Conservation (phyloP, 1,139 yeast species). For the Chernovozyma aurita region DNA sequence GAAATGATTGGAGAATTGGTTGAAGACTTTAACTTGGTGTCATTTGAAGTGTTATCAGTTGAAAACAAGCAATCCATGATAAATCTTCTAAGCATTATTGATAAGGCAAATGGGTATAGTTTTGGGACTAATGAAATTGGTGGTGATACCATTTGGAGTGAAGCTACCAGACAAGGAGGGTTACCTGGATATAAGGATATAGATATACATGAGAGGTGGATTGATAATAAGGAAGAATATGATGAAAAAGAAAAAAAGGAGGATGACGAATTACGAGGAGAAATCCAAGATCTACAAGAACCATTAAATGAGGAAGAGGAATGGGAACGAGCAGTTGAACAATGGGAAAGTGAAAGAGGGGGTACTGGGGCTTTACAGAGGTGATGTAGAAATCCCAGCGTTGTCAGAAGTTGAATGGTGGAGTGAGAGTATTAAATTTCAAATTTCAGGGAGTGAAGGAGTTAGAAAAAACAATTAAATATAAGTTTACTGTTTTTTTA, state of each 20-base stretch:
- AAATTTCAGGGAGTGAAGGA: no score
- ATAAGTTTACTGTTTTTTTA: no score
- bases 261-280: conserved; percentile 24
- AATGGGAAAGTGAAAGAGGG: conserved; percentile 48
- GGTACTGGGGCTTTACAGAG: conserved; percentile 9
- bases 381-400: no score
- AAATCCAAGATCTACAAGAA: conserved; percentile 23
- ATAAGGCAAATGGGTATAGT: conserved; percentile 88
- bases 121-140: conserved; percentile 92
- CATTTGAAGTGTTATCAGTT: conserved; percentile 83
- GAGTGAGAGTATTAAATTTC: no score
- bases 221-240: conserved; percentile 73
- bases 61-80: conserved; percentile 95
- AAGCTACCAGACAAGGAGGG: conserved; percentile 81
- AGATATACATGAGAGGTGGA: conserved; percentile 95
- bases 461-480: no score
- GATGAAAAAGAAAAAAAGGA: conserved; percentile 58
- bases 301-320: conserved; percentile 58
- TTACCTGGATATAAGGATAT: conserved; percentile 43
- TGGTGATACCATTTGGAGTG: conserved; percentile 95
- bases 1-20: conserved; percentile 79
- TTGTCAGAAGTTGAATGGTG: no score
- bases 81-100: conserved; percentile 66
- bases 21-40: conserved; percentile 81
- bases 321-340: conserved; percentile 62